These are phyloP conservation scores for Pyrenopolyporus hunteri DNA, from an alignment of 495 filamentous ascomycete genomes.

Conservation along the genomic window DNA sequence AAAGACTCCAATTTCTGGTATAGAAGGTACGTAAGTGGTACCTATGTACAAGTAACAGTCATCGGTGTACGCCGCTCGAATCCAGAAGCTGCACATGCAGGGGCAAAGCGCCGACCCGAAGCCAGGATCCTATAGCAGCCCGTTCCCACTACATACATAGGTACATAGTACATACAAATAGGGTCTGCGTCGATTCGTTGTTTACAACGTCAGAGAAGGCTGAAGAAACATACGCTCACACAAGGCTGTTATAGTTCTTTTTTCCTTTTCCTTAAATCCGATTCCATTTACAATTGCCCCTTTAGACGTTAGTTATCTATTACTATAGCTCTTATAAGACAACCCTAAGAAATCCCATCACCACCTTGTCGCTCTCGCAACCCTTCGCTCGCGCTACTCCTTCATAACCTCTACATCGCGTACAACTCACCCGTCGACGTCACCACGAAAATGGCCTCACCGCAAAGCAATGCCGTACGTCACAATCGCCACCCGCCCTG, in stretches of 20 bases:
- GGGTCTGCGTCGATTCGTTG: constrained; percentile 17
- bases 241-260: constrained; percentile 21
- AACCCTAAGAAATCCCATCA: background rate
- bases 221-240: constrained; percentile 25
- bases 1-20: too few species aligned
- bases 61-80: too few species aligned
- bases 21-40: background rate
- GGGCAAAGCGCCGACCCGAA: background rate
- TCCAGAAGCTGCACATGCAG: background rate
- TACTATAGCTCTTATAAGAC: background rate
- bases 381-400: background rate
- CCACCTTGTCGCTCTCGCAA: background rate
- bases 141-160: constrained; percentile 9
- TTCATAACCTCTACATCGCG: background rate
- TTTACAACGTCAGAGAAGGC: constrained; percentile 38
- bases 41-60: background rate
- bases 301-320: background rate
- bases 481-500: background rate
- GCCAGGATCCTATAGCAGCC: constrained; percentile 22
- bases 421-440: background rate
- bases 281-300: constrained; percentile 10
- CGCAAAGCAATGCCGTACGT: constrained; percentile 42
- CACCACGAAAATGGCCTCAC: constrained; percentile 39
- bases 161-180: constrained; percentile 5
- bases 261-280: background rate